phyloP scores from a whole-genome alignment of 345 rosid genomes.

The Citrus sinensis region DVS_A1.0 CM039163.1:51955501-51956000 shows the following conservation, averaged over 20 bases:
- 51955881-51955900: background rate
- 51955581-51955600: background rate
- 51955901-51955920: conserved; percentile 18
- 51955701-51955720: background rate
- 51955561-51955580: background rate
- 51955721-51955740: background rate
- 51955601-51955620: background rate
- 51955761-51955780: conserved; percentile 18
- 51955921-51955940: conserved; percentile 39
- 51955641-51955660: too few species aligned
- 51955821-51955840: conserved; percentile 33
- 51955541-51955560: background rate
- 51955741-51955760: background rate
- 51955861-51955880: conserved; percentile 18
- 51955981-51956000: conserved; percentile 31
- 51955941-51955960: conserved; percentile 83
- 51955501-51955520: too few species aligned
- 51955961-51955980: conserved; percentile 96
- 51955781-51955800: conserved; percentile 16
- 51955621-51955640: too few species aligned
- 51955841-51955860: conserved; percentile 27
- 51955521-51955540: background rate
- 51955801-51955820: conserved; percentile 20
- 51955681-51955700: background rate
- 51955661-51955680: background rate